Evolutionary conservation across 495 filamentous ascomycete species (phyloP), one percentile per base, ranked within the genome.

Genomic region (Jackrogersella minutella): DNA sequence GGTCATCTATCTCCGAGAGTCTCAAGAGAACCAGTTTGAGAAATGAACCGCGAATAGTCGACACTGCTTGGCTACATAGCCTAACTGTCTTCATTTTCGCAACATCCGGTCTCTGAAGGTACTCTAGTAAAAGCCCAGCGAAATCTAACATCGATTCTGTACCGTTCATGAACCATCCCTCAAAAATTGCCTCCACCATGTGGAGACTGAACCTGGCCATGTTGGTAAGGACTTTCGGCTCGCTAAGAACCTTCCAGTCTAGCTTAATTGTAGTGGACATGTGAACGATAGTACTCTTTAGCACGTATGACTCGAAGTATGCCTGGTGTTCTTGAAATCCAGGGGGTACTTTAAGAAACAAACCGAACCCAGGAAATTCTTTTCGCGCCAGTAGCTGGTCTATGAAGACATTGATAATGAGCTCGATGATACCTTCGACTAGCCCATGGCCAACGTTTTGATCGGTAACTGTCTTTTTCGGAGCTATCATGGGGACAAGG

Each of bases 141-240:
- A 96, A 96, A 67, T 98, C 92, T n/a, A 97, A 78, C 52, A 91
- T 85, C 2, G 87, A 80, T 51, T 91, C 88, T 8, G 90, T 92
- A 4, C 94, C 95, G 61, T 93, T 87, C 40, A 97, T 84, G 70
- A 97, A 97, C 92, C 92, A 97, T 28, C 95, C 95, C 77, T 99
- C 95, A 67, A 92, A 97, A 13, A 97, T 87, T 26, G 92, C 91
- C 77, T 99, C 96, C 0, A 87, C 85, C 70, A 97, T 83, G 72
- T 97, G 91, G 0, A 85, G 80, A 22, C 87, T 85, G 56, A 96
- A 90, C 16, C 93, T 87, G 1, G 89, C 85, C 71, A 99, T 81
- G 67, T 97, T 99, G 26, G 88, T 92, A 41, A 99, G 80, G 10
- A 95, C 85, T 62, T 89, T 88, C 5, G 93, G 89, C 74, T 98